Evolutionary conservation across 345 rosid genomes (phyloP), one percentile per base, ranked within the genome.

Genomic region (Sapria himalayana): DNA sequence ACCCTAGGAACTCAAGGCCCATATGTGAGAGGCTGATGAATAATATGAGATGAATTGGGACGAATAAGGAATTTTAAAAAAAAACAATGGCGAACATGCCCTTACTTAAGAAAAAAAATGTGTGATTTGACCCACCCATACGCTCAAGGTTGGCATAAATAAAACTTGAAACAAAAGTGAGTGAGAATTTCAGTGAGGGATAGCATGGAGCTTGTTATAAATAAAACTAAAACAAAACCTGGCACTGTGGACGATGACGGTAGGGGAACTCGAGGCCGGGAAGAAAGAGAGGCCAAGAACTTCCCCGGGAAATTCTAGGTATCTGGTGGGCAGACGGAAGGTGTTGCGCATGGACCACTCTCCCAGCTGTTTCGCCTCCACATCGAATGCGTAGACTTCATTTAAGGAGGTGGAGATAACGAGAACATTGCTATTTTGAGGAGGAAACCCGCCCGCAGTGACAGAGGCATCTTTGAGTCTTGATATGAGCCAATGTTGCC

Each of bases 401-500:
- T 86, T 81, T 36, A 75, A 59, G 5, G 94, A 81, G 18, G 94
- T 86, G 29, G 89, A 63, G 37, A 86, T 31, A 46, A 86, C 61
- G 51, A 86, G 78, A 31, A 64, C 81, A 51, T 70, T 78, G 66
- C 44, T 70, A 29, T 74, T 65, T 43, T 55, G 62, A 31, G 92
- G 94, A 43, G 85, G 73, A 45, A 86, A 81, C 45, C 92, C 97
- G 52, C 71, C 94, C 38, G 97, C 84, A 19, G 92, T 64, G 31
- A 86, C 81, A 35, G 89, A 81, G 48, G 94, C 92, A 51, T 89
- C 92, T 48, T 78, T 81, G 58, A 86, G 62, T 57, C 92, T 78
- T 39, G 91, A 69, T 44, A 78, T 73, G 63, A 81, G 81, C 97
- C 97, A 86, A 39, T 86, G 97, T 55, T 86, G 97, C 70, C 97